A percentile compares a stretch with the other conserved stretches of the same genome.
phyloP scores from a whole-genome alignment of 225 moss, liverwort and hornwort genomes.

The Bryoerythrophyllum caledonicum region DNA sequence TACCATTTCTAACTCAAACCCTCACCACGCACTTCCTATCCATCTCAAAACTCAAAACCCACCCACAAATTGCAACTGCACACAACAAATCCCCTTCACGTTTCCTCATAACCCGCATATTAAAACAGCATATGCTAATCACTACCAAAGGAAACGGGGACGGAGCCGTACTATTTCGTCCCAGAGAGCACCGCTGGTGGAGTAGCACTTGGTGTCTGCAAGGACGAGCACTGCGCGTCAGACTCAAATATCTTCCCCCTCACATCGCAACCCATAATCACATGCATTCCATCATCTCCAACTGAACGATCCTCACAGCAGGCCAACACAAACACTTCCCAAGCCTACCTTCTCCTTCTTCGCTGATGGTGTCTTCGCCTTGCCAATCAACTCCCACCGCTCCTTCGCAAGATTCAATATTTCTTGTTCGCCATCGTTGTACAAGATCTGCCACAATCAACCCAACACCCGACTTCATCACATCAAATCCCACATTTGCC shows the following conservation, averaged over 20 bases:
- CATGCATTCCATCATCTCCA: neutral
- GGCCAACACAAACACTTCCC: neutral
- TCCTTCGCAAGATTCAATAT: constrained; percentile 64
- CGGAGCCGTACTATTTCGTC: constrained; percentile 47
- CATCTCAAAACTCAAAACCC: neutral
- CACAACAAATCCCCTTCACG: neutral
- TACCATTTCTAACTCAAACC: constrained; percentile 15
- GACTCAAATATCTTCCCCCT: neutral
- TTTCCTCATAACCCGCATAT: neutral
- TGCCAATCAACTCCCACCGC: constrained; percentile 65
- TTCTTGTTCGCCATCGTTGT: constrained; percentile 87
- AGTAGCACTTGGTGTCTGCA: constrained; percentile 38
- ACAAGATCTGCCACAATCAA: constrained; percentile 56
- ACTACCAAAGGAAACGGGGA: neutral
- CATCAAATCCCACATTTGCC: neutral
- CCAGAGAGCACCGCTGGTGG: constrained; percentile 47
- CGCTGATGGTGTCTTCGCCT: constrained; percentile 39
- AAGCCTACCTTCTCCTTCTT: constrained; percentile 54
- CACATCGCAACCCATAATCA: neutral
- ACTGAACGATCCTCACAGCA: neutral
- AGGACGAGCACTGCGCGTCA: constrained; percentile 2
- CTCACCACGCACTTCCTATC: constrained; percentile 1
- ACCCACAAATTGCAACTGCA: neutral
- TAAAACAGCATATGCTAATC: neutral
- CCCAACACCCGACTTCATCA: constrained; percentile 19